These are phyloP conservation scores for Limonium bicolor DNA, from an alignment of 148 eudicot genomes.

Conservation along the genomic window DNA sequence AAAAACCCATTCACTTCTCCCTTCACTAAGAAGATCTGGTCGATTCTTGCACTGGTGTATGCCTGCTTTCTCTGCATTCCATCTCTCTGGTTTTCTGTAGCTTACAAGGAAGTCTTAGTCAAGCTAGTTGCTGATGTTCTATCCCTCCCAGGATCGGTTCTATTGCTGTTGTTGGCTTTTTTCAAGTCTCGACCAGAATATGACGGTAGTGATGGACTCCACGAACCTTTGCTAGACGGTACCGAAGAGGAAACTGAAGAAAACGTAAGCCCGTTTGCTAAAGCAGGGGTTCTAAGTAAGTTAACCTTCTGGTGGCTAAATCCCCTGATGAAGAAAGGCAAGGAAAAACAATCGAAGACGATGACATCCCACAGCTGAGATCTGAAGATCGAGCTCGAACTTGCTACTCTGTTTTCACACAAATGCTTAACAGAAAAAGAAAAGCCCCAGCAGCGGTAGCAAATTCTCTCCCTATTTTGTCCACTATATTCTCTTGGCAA, in stretches of 20 bases:
- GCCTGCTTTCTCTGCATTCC: constrained; percentile 12
- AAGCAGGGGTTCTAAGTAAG: constrained; percentile 30
- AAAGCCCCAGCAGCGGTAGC: constrained; percentile 5
- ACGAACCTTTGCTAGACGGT: constrained; percentile 15
- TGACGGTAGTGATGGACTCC: neutral
- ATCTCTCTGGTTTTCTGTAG: constrained; percentile 3
- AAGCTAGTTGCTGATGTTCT: constrained; percentile 13
- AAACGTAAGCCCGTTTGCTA: constrained; percentile 18
- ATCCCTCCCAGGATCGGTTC: constrained; percentile 11
- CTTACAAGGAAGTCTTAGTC: constrained; percentile 1
- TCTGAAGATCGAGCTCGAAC: constrained; percentile 23
- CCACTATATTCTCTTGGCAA: constrained; percentile 28
- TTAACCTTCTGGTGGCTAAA: constrained; percentile 63
- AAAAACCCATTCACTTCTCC: neutral
- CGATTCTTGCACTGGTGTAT: constrained; percentile 5
- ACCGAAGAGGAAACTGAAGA: neutral
- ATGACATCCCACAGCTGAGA: constrained; percentile 34
- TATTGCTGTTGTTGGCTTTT: constrained; percentile 7
- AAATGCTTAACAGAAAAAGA: constrained; percentile 3
- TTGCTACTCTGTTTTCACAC: constrained; percentile 25
- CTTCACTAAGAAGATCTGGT: neutral
- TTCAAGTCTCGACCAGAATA: neutral
- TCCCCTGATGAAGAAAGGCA: constrained; percentile 38
- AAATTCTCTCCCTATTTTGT: constrained; percentile 10
- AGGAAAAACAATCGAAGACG: constrained; percentile 19